phyloP scores from a whole-genome alignment of 257 asterid species.

The Solanum corneliomulleri region DNA sequence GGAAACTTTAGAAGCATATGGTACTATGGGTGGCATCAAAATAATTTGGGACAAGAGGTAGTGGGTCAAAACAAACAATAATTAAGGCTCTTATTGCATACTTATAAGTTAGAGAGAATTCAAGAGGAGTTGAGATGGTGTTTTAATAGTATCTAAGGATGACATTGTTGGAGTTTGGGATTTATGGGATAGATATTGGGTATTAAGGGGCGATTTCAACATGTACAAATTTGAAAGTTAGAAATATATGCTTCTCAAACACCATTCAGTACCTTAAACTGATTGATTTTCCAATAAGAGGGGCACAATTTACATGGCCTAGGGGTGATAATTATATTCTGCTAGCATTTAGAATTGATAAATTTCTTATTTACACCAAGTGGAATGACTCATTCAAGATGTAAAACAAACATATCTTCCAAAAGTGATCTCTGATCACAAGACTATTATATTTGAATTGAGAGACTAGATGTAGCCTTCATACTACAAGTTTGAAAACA shows the following conservation, averaged over 20 bases:
- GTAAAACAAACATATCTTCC: too few relatives aligned
- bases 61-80: background rate
- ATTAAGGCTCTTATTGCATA: background rate
- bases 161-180: background rate
- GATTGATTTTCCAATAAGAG: background rate
- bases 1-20: background rate
- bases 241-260: background rate
- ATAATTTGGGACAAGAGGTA: background rate
- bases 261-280: background rate
- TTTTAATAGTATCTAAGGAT: background rate
- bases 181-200: background rate
- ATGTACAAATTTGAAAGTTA: background rate
- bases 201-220: background rate
- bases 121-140: background rate
- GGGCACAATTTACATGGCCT: background rate
- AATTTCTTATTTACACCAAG: background rate
- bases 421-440: too few relatives aligned
- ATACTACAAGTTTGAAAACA: too few relatives aligned
- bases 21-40: background rate
- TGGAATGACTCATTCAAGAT: background rate
- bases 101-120: background rate
- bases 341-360: background rate
- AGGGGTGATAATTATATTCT: background rate
- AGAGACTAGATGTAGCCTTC: too few relatives aligned
- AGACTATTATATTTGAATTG: too few relatives aligned